phyloP scores from a whole-genome alignment of 345 rosid species.

The Linum tenue region DNA sequence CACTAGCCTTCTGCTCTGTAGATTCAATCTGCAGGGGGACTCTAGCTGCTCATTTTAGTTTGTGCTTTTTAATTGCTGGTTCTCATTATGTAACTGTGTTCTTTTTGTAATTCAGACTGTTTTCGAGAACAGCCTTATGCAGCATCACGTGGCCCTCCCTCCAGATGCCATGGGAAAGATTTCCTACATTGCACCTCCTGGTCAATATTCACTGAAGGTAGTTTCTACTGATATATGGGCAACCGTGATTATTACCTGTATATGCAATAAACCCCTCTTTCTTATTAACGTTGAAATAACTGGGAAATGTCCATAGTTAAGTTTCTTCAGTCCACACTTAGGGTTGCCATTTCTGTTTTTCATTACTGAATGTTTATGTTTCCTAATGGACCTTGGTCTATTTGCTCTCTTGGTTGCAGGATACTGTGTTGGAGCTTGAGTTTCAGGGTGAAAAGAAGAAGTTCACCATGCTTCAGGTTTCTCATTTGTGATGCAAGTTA shows the following conservation, averaged over 20 bases:
- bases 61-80: slow-evolving; percentile 1
- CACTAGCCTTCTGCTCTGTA: slow-evolving; percentile 11
- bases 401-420: slow-evolving; percentile 36
- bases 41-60: slow-evolving; percentile 3
- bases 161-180: slow-evolving; percentile 98
- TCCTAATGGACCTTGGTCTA: not conserved
- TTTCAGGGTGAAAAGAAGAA: slow-evolving; percentile 93
- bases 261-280: too few relatives aligned
- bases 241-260: too few relatives aligned
- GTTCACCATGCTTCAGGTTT: slow-evolving; percentile 97
- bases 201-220: slow-evolving; percentile 94
- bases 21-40: not conserved
- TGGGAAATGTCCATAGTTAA: too few relatives aligned
- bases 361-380: too few relatives aligned
- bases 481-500: slow-evolving; percentile 7
- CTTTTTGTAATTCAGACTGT: slow-evolving; percentile 54
- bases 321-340: too few relatives aligned
- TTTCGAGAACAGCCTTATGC: slow-evolving; percentile 88
- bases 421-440: slow-evolving; percentile 92
- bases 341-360: not conserved
- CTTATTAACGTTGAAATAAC: too few relatives aligned
- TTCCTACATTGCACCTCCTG: slow-evolving; percentile 87
- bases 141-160: slow-evolving; percentile 82
- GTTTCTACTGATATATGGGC: not conserved
- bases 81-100: slow-evolving; percentile 4